A percentile compares a stretch with the other conserved stretches of the same genome.
Evolutionary conservation across 164 flowering plant genomes (phyloP).

Genomic region (Vitis vinifera): ASM3070453v1 NC_081822.1:33652001-33652500

Average conservation of each 20-base stretch:
- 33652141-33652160: no score
- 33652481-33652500: no score
- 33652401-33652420: no score
- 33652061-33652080: neutral
- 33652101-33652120: neutral
- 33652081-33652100: neutral
- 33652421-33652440: no score
- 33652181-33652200: slow-evolving; percentile 6
- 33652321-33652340: neutral
- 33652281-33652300: neutral
- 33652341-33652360: neutral
- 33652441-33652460: no score
- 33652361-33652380: slow-evolving; percentile 9
- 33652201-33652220: neutral
- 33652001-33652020: no score
- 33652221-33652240: neutral
- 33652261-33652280: neutral
- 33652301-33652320: slow-evolving; percentile 9
- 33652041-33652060: no score
- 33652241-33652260: neutral
- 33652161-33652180: neutral
- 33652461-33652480: no score
- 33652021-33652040: no score
- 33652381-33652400: neutral
- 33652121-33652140: neutral